A percentile compares a stretch with the other conserved stretches of the same genome.
phyloP scores from a whole-genome alignment of 1,284 basidiomycete species.

The Sphaerobolus stellatus region DNA sequence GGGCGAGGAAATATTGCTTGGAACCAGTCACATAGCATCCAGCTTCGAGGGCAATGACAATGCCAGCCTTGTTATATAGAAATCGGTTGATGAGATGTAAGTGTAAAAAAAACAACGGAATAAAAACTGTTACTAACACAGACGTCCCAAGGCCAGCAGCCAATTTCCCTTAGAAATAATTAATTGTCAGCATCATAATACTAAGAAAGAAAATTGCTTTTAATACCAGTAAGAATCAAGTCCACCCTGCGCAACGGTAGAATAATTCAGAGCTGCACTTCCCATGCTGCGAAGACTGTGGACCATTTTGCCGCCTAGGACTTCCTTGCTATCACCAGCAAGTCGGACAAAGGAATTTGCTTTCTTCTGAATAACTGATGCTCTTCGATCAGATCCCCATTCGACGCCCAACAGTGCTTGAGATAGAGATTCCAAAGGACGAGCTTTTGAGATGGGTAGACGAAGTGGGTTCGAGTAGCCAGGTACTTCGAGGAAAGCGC shows the following conservation, averaged over 20 bases:
- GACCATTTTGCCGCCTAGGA: slow-evolving; percentile 76
- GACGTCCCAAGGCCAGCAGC: slow-evolving; percentile 93
- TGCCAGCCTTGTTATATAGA: slow-evolving; percentile 79
- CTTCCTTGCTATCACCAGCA: slow-evolving; percentile 67
- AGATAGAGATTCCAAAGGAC: slow-evolving; percentile 70
- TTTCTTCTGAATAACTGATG: slow-evolving; percentile 63
- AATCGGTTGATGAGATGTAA: not conserved
- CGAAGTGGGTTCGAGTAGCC: slow-evolving; percentile 66
- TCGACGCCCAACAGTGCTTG: slow-evolving; percentile 87
- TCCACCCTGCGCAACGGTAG: slow-evolving; percentile 80
- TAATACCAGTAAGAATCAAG: slow-evolving; percentile 81
- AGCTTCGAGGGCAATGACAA: slow-evolving; percentile 91
- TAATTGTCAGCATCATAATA: slow-evolving; percentile 16
- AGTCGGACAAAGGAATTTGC: slow-evolving; percentile 71
- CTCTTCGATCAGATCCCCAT: slow-evolving; percentile 85
- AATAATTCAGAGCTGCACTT: slow-evolving; percentile 83
- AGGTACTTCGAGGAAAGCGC: slow-evolving; percentile 78
- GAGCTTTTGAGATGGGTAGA: slow-evolving; percentile 67
- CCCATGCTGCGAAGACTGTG: slow-evolving; percentile 85
- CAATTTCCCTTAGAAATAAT: slow-evolving; percentile 73
- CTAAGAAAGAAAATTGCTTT: not conserved
- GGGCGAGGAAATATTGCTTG: slow-evolving; percentile 46
- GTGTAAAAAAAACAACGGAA: not conserved
- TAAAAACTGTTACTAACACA: slow-evolving; percentile 50
- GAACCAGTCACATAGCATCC: slow-evolving; percentile 78